These are phyloP conservation scores for Geopyxis carbonaria DNA, from an alignment of 495 filamentous ascomycete species.

Conservation along the genomic window DNA sequence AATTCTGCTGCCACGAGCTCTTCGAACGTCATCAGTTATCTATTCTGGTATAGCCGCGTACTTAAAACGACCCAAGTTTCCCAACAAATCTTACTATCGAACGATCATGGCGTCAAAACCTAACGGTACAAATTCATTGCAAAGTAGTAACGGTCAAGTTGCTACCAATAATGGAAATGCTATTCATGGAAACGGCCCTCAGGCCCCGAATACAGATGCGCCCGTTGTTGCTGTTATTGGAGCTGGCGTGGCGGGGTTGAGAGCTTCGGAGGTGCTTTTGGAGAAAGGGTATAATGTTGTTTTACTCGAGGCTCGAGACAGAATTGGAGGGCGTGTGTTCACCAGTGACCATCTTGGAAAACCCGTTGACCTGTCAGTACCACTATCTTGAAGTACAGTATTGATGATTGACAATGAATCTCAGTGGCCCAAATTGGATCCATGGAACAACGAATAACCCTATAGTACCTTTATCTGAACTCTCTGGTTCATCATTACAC, in stretches of 20 bases:
- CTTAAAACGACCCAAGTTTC: too few relatives aligned
- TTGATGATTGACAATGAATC: background rate
- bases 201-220: constrained; percentile 3
- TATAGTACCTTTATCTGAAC: constrained; percentile 56
- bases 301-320: constrained; percentile 66
- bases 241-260: constrained; percentile 70
- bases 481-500: constrained; percentile 44
- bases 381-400: background rate
- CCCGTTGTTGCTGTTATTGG: constrained; percentile 55
- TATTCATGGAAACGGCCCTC: too few relatives aligned
- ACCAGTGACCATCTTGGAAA: constrained; percentile 27
- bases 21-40: too few relatives aligned
- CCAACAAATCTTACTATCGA: too few relatives aligned
- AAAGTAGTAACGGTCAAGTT: too few relatives aligned
- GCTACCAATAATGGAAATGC: too few relatives aligned
- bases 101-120: too few relatives aligned
- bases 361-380: constrained; percentile 35
- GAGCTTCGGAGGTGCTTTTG: constrained; percentile 67
- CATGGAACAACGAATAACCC: constrained; percentile 78
- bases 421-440: constrained; percentile 85
- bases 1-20: too few relatives aligned
- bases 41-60: too few relatives aligned
- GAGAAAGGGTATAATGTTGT: constrained; percentile 67
- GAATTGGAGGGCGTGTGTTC: constrained; percentile 66
- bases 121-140: too few relatives aligned